phyloP scores from a whole-genome alignment of 257 asterid genomes.

The Scutellaria galericulata region DNA sequence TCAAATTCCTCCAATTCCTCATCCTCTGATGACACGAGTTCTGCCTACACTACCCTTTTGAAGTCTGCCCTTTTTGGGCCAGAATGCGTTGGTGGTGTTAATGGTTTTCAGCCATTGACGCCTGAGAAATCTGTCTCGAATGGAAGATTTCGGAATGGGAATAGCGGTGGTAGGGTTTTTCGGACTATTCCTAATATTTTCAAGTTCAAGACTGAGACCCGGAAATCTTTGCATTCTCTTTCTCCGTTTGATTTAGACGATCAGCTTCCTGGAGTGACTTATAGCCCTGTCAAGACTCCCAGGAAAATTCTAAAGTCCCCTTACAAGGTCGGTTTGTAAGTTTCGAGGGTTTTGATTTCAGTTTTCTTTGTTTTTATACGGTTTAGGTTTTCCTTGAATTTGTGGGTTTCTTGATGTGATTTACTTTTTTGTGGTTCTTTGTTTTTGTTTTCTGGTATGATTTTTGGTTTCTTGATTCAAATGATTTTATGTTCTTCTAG shows the following conservation, averaged over 20 bases:
- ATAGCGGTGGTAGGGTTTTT: slow-evolving; percentile 34
- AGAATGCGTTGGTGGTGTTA: slow-evolving; percentile 47
- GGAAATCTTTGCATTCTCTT: slow-evolving; percentile 56
- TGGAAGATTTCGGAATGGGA: slow-evolving; percentile 37
- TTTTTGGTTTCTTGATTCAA: slow-evolving; percentile 3
- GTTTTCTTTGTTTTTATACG: too few species aligned
- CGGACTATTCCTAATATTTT: slow-evolving; percentile 71
- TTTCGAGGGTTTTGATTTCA: slow-evolving; percentile 14
- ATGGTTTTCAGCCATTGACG: slow-evolving; percentile 55
- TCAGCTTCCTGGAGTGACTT: slow-evolving; percentile 72
- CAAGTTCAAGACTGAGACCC: slow-evolving; percentile 75
- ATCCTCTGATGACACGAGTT: slow-evolving; percentile 55
- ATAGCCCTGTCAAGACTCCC: slow-evolving; percentile 69
- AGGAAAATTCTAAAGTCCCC: slow-evolving; percentile 79
- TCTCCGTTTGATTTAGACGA: slow-evolving; percentile 74
- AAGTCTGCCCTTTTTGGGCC: slow-evolving; percentile 79
- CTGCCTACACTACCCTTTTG: slow-evolving; percentile 69
- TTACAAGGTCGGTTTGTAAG: slow-evolving; percentile 58
- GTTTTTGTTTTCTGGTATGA: not conserved
- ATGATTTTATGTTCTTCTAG: not conserved
- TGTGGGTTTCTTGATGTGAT: not conserved
- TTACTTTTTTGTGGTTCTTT: not conserved
- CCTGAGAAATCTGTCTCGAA: slow-evolving; percentile 56
- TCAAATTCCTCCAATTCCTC: slow-evolving; percentile 36
- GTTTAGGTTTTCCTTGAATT: slow-evolving; percentile 1